These are phyloP conservation scores for Taxillus chinensis DNA, from an alignment of 164 flowering plant genomes.

Conservation along the genomic window DNA sequence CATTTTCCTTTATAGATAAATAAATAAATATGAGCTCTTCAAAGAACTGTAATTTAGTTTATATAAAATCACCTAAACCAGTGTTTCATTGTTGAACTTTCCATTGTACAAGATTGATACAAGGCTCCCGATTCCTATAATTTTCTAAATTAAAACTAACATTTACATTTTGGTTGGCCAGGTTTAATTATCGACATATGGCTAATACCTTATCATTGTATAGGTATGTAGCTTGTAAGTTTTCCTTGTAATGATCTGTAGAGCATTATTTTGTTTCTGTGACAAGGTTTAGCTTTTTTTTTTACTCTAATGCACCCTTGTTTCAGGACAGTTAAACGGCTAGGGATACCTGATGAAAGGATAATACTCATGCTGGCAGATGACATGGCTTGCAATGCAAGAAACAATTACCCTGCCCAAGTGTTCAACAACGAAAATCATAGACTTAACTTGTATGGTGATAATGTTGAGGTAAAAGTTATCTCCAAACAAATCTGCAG, in stretches of 20 bases:
- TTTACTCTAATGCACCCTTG: not conserved
- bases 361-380: constrained; percentile 98
- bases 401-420: constrained; percentile 94
- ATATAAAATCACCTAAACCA: too few species aligned
- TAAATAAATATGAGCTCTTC: too few species aligned
- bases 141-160: constrained; percentile 2
- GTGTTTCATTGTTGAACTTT: too few species aligned
- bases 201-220: constrained; percentile 94
- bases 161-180: constrained; percentile 21
- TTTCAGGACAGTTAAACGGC: constrained; percentile 82
- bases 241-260: not conserved
- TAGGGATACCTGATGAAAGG: constrained; percentile 98
- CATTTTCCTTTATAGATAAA: too few species aligned
- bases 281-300: not conserved
- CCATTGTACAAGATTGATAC: too few species aligned
- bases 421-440: constrained; percentile 99
- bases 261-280: not conserved
- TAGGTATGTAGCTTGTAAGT: constrained; percentile 57
- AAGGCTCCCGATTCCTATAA: too few species aligned
- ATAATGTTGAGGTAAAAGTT: constrained; percentile 81
- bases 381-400: constrained; percentile 98
- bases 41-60: too few species aligned
- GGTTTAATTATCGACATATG: constrained; percentile 99
- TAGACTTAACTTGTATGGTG: constrained; percentile 89
- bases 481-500: not conserved